Conservation (phyloP, 176 grass and related monocot species). For the maize (Zea mays) region Zm-B73-REFERENCE-NAM-5.0 NC_050101.1:150324001-150324500, state of each 20-base stretch:
- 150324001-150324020: slow-evolving; percentile 18
- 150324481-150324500: slow-evolving; percentile 69
- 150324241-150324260: slow-evolving; percentile 95
- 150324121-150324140: slow-evolving; percentile 98
- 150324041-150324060: slow-evolving; percentile 86
- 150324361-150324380: not conserved
- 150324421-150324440: slow-evolving; percentile 84
- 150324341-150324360: slow-evolving; percentile 11
- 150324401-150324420: slow-evolving; percentile 98
- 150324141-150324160: slow-evolving; percentile 69
- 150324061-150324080: slow-evolving; percentile 94
- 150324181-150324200: slow-evolving; percentile 37
- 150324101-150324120: slow-evolving; percentile 99
- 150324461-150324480: slow-evolving; percentile 86
- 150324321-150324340: slow-evolving; percentile 3
- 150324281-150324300: slow-evolving; percentile 39
- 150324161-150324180: slow-evolving; percentile 22
- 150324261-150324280: slow-evolving; percentile 94
- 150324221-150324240: slow-evolving; percentile 99
- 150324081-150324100: slow-evolving; percentile 93
- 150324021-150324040: slow-evolving; percentile 46
- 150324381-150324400: slow-evolving; percentile 68
- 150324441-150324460: slow-evolving; percentile 96
- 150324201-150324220: slow-evolving; percentile 85
- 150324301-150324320: not conserved